Evolutionary conservation across 2,329 filamentous ascomycete species (phyloP).

Genomic region (Stemphylium lycopersici): DNA sequence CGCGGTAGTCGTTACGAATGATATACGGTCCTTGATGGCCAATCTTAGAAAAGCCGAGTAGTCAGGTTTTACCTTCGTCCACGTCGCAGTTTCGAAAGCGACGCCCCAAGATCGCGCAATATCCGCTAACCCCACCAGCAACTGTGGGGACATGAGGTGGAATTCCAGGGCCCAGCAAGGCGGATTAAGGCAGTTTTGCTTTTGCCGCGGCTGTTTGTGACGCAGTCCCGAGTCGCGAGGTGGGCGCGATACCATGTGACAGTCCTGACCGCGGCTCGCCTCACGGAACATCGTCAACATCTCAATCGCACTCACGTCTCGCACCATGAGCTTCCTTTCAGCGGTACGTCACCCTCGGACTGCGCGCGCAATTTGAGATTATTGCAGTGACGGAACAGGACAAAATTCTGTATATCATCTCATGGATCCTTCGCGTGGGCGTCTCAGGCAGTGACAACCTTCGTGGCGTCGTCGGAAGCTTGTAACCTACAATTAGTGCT

Average conservation of each 20-base stretch:
- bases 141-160: not conserved
- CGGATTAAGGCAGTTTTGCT: not conserved
- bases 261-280: not conserved
- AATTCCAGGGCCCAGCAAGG: not conserved
- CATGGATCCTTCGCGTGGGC: not conserved
- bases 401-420: not conserved
- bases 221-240: not conserved
- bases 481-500: no score
- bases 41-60: not conserved
- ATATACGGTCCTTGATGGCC: not conserved
- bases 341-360: no score
- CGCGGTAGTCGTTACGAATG: not conserved
- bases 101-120: not conserved
- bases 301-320: not conserved
- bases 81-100: not conserved
- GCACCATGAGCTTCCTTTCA: not conserved
- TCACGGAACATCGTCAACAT: not conserved
- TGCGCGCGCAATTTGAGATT: no score
- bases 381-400: no score
- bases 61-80: not conserved
- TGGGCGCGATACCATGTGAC: not conserved
- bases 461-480: no score
- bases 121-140: not conserved
- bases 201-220: not conserved
- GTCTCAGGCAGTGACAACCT: not conserved